Evolutionary conservation across 1,139 yeast species (phyloP).

Genomic region (Diutina mesorugosa): DNA sequence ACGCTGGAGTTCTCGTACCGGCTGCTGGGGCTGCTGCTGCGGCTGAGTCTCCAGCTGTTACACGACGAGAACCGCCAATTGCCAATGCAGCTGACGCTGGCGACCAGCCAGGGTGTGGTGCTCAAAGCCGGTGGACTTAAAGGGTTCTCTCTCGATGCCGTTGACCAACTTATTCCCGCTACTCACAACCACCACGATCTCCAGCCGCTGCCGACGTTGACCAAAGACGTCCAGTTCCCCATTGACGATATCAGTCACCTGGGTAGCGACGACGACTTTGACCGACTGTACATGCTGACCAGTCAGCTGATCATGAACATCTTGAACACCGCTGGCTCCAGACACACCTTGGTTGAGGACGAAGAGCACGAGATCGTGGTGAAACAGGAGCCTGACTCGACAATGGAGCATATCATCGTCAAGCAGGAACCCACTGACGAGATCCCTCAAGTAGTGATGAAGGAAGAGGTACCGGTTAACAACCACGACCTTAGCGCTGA

Average conservation of each 20-base stretch:
- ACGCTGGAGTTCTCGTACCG: conserved; percentile 18
- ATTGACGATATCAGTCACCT: neutral
- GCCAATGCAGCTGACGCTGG: conserved; percentile 12
- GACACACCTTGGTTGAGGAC: neutral
- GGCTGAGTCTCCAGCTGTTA: conserved; percentile 31
- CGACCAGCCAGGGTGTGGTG: conserved; percentile 15
- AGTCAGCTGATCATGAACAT: conserved; percentile 32
- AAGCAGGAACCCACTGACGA: neutral
- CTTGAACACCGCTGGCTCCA: conserved; percentile 10
- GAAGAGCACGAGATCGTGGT: neutral
- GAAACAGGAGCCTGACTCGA: neutral
- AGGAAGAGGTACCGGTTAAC: neutral
- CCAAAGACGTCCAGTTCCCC: neutral
- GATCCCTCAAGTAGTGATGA: neutral
- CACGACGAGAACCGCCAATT: conserved; percentile 23
- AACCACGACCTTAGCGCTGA: neutral
- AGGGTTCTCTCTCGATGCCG: conserved; percentile 29
- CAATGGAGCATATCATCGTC: neutral
- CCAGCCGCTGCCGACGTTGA: conserved; percentile 3
- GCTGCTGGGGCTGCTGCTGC: conserved; percentile 31
- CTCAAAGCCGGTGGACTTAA: conserved; percentile 30
- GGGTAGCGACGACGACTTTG: conserved; percentile 12
- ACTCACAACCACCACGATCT: conserved; percentile 2
- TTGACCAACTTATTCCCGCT: conserved; percentile 20
- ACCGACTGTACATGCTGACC: conserved; percentile 24